Evolutionary conservation across 2,329 filamentous ascomycete genomes (phyloP).

Genomic region (Trichoderma harzianum): DNA sequence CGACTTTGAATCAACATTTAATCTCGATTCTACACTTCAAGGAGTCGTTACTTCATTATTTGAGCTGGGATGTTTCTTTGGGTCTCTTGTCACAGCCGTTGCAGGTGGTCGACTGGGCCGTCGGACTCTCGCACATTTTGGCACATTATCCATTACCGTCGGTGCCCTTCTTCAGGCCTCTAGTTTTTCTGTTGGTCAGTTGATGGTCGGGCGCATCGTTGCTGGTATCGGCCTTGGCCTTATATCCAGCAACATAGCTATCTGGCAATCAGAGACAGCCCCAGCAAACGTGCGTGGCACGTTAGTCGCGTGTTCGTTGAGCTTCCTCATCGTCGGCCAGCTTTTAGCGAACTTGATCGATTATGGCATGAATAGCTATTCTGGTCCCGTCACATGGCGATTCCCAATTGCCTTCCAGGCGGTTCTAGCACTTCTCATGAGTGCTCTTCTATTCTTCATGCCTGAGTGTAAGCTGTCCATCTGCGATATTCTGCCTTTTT

Average conservation of each 20-base stretch:
- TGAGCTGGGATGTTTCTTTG: constrained; percentile 11
- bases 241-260: constrained; percentile 24
- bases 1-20: constrained; percentile 9
- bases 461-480: background rate
- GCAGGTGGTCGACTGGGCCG: constrained; percentile 45
- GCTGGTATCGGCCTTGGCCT: constrained; percentile 32
- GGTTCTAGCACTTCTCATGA: constrained; percentile 33
- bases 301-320: constrained; percentile 24
- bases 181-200: constrained; percentile 40
- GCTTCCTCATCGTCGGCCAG: constrained; percentile 43
- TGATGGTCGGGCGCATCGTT: constrained; percentile 45
- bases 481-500: background rate
- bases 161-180: constrained; percentile 45
- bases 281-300: constrained; percentile 8
- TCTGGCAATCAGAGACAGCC: constrained; percentile 34
- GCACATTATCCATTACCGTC: constrained; percentile 42
- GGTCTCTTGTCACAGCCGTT: constrained; percentile 28
- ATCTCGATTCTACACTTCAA: constrained; percentile 8
- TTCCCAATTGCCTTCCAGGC: constrained; percentile 37
- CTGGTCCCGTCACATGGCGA: constrained; percentile 27
- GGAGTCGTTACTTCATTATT: constrained; percentile 11
- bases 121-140: constrained; percentile 40
- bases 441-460: constrained; percentile 34
- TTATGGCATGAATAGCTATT: constrained; percentile 22
- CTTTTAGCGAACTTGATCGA: constrained; percentile 46